Base-by-base conservation (phyloP, 371 early-diverging fungal genomes). In the Coemansia sp. region DNA sequence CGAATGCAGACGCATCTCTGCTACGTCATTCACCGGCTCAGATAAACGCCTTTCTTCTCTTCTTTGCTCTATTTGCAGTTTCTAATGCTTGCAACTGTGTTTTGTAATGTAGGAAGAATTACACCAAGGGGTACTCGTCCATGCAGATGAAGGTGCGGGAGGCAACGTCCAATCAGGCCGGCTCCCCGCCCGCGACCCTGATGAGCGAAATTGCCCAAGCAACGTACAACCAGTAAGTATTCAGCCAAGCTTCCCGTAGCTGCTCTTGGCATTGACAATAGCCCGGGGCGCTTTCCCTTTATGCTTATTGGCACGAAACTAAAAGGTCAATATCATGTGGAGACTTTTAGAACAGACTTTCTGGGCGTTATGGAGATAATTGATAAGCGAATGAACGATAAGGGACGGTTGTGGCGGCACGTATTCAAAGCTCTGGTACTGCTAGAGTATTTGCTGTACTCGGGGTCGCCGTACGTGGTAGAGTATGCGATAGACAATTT, bases 321-420 rank as follows among this genome's bases (percentile, higher is more conserved):
- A 28, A 13, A 24, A 13, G 6, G 54, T 28, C 13, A 53, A 11
- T 21, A 55, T 3, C 4, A n/a, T n/a, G 29, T 23, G 23, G 23
- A 15, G 46, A 59, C 23, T 41, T 59, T 46, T 80, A 97, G 96
- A 59, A 89, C 90, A 62, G 89, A 91, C 52, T 96, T 96, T 85
- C 70, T 92, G 66, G 97, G 94, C 70, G 90, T 98, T 55, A 97
- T 98, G 97, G 94, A 95, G 73, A 95, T 97, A 82, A 77, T 98
- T 40, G 97, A 97, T 80, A 96, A 94, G 85, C 86, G 98, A 15
- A 79, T 98, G 73, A 96, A 97, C 74, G 98, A 97, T 81, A 89
- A 91, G 67, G 99, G 99, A 15, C 95, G 94, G 83, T 90, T 96
- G 84, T 98, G 99, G 99, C 85, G 97, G 53, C 99, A 98, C 80